Base-by-base conservation (phyloP, 176 grass and related monocot genomes). In the Carex myosuroides region DNA sequence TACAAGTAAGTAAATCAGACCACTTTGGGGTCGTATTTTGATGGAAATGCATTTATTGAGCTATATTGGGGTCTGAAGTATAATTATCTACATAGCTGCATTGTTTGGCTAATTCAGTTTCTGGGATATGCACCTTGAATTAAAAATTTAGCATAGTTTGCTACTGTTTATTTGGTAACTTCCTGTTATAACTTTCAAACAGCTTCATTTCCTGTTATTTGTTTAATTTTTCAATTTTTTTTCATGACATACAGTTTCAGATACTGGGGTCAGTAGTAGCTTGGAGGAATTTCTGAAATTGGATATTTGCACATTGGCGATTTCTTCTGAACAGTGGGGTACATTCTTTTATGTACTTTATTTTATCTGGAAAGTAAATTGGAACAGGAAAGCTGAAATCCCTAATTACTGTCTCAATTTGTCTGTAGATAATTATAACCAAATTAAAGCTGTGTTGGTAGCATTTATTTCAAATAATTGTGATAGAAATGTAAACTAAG, bases 221-320 rank as follows among this genome's bases (percentile, higher is more conserved):
- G 18, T 5, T 18, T 41, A 29, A 2, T 10, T 70, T 33, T 42
- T 42, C n/a, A 3, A n/a, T 52, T 32, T 13, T 52, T 55, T 55
- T 76, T 29, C 5, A 30, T 55, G 48, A 21, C 26, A 24, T 29
- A 52, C 3, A 82, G 80, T 82, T 67, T 82, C 80, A 67, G 80
- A 82, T 82, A 82, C 80, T 53, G 80, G 80, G 29, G 59, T 67
- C 42, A 42, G 18, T 52, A 82, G 80, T 64, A 82, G 20, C 61
- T 53, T 82, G 59, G 80, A 82, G 80, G 80, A 82, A 82, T 66
- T 82, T 82, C 80, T 29, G 39, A 82, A 48, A 29, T 67, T 82
- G 42, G 60, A 82, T 32, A 26, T 48, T 29, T 29, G 14, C 59
- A 67, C 60, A 44, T 64, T 67, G 39, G 37, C 2, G 1, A 30